phyloP scores from a whole-genome alignment of 2,329 filamentous ascomycete species.

The Ophiocordyceps robertsii region DNA sequence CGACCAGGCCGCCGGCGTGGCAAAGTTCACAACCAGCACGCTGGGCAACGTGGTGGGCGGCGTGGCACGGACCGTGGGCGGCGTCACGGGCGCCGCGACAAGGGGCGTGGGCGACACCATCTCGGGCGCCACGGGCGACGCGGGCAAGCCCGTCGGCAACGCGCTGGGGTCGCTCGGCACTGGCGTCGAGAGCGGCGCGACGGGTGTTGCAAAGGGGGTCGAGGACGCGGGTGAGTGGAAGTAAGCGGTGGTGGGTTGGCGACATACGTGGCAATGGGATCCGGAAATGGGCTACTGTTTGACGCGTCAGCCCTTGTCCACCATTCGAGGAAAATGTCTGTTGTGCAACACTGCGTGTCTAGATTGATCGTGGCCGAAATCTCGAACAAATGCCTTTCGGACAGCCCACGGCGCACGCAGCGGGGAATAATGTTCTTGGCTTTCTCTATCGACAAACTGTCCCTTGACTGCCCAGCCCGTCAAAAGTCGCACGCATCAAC shows the following conservation, averaged over 20 bases:
- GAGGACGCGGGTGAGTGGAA: slow-evolving; percentile 48
- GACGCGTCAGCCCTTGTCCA: no score
- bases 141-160: slow-evolving; percentile 41
- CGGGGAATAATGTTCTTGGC: no score
- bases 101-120: slow-evolving; percentile 44
- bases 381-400: no score
- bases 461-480: no score
- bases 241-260: slow-evolving; percentile 1
- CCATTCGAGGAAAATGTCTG: neutral
- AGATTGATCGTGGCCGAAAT: no score
- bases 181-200: slow-evolving; percentile 37
- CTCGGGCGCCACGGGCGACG: slow-evolving; percentile 36
- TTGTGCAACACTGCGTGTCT: neutral
- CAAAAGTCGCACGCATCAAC: no score
- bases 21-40: slow-evolving; percentile 25
- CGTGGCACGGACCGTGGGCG: slow-evolving; percentile 25
- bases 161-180: slow-evolving; percentile 37
- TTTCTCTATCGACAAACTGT: no score
- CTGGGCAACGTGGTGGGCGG: slow-evolving; percentile 27
- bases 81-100: slow-evolving; percentile 35
- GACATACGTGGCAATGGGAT: neutral
- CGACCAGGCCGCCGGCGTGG: slow-evolving; percentile 19
- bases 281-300: no score
- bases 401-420: no score
- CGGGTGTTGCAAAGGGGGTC: slow-evolving; percentile 35